Conservation (phyloP, 768 basidiomycete genomes). For the Gyrodon lividus region DNA sequence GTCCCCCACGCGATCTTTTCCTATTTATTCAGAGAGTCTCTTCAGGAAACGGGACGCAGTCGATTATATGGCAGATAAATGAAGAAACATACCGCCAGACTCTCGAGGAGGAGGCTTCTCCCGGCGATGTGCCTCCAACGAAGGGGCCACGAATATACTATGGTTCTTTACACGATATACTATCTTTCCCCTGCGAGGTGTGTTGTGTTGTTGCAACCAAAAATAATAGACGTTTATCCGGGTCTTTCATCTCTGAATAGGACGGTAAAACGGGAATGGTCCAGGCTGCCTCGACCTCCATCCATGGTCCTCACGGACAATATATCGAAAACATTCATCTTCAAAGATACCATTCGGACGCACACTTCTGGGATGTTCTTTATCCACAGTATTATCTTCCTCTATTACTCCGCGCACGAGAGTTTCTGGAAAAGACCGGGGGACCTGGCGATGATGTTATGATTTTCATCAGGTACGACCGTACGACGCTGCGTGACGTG, state of each 20-base stretch:
- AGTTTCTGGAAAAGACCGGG: constrained; percentile 69
- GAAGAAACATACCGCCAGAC: constrained; percentile 76
- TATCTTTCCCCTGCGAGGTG: constrained; percentile 92
- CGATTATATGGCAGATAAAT: constrained; percentile 88
- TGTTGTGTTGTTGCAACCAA: background rate
- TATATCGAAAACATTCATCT: constrained; percentile 87
- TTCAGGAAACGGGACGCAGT: constrained; percentile 91
- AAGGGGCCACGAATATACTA: constrained; percentile 74
- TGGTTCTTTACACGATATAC: constrained; percentile 90
- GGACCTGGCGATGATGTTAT: constrained; percentile 67
- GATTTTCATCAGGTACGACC: constrained; percentile 80
- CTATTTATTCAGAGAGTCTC: background rate
- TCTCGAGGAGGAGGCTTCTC: constrained; percentile 46
- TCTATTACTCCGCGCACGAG: constrained; percentile 64
- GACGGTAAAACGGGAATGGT: constrained; percentile 78
- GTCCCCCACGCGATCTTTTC: background rate
- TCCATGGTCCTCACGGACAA: constrained; percentile 82
- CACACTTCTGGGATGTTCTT: constrained; percentile 72
- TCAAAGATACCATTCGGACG: constrained; percentile 63
- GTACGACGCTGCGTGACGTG: background rate
- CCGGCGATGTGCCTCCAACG: constrained; percentile 21
- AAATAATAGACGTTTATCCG: background rate
- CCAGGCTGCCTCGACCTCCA: constrained; percentile 82
- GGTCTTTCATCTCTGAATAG: constrained; percentile 34
- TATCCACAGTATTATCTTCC: constrained; percentile 64